Evolutionary conservation across 2,329 filamentous ascomycete genomes (phyloP), one percentile per base, ranked within the genome.

Genomic region (Arthrobotrys conoides): DNA sequence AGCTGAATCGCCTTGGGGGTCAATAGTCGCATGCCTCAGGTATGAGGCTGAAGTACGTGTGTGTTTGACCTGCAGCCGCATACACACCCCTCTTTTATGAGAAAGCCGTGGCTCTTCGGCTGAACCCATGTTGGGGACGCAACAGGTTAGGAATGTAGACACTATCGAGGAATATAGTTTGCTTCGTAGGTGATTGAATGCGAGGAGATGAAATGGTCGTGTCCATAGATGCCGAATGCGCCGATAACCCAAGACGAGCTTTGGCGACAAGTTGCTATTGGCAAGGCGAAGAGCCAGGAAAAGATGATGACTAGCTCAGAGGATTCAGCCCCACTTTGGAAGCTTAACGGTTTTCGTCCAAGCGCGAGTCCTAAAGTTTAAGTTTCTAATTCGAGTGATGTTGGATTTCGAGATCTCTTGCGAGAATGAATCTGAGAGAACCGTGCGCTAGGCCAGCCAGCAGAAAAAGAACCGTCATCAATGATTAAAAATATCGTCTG

Each of bases 91-190:
- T 67, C 51, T 67, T 77, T 77, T 46, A 67, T n/a, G 36, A 55
- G 61, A 38, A 24, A 59, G 49, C 51, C 71, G 63, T 73, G 36
- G 51, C 49, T 51, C 44, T 27, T 77, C 72, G 72, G 72, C 49
- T 20, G 33, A 27, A 41, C 14, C 57, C 66, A 71, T 65, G 72
- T 46, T 63, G 5, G 36, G 57, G 57, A 65, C 22, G 48, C 24
- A 44, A 61, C 59, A 57, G 67, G 72, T 70, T 70, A 70, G 72
- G 72, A 65, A 70, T 76, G 72, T 76, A 65, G 48, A 70, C 65
- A 70, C 72, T 49, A 53, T 41, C 33, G 24, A 65, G 65, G 64
- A 61, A 75, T 66, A 41, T 24, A 16, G 71, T 68, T 38, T 44
- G 51, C 63, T 38, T n/a, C 24, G 30, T 49, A 30, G 70, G 70